These are phyloP conservation scores for Pseudonitzschia delicatissima DNA, from an alignment of 108 stramenopile species.

Conservation along the genomic window DNA sequence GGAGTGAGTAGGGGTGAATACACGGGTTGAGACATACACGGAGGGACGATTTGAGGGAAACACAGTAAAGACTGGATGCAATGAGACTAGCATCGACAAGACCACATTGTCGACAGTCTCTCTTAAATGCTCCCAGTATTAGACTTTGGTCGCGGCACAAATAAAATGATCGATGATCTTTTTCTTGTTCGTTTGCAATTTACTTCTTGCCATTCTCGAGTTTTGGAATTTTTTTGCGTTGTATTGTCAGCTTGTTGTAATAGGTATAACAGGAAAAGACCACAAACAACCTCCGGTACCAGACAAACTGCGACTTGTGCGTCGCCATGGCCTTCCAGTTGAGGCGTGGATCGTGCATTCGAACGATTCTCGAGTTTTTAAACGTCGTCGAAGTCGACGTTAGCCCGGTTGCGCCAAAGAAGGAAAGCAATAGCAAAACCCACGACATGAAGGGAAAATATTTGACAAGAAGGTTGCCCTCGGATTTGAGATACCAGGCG, in stretches of 20 bases:
- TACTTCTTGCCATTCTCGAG: no score
- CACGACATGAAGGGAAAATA: slow-evolving; percentile 45
- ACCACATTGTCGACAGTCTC: no score
- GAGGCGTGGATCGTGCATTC: slow-evolving; percentile 35
- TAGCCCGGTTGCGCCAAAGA: neutral
- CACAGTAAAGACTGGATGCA: no score
- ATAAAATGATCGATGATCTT: no score
- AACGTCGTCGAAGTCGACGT: slow-evolving; percentile 8
- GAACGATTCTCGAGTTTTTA: slow-evolving; percentile 9
- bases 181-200: no score
- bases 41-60: no score
- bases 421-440: slow-evolving; percentile 36
- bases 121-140: no score
- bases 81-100: no score
- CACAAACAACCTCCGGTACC: slow-evolving; percentile 83
- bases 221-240: no score
- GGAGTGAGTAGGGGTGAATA: no score
- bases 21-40: no score
- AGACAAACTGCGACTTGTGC: slow-evolving; percentile 81
- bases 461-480: slow-evolving; percentile 38
- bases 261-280: slow-evolving; percentile 81
- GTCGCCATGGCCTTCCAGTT: slow-evolving; percentile 81
- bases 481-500: slow-evolving; percentile 42
- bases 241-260: slow-evolving; percentile 56
- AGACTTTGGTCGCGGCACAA: no score